Evolutionary conservation across 306 rosid genomes (phyloP).

Genomic region (Pyrus betulifolia): DNA sequence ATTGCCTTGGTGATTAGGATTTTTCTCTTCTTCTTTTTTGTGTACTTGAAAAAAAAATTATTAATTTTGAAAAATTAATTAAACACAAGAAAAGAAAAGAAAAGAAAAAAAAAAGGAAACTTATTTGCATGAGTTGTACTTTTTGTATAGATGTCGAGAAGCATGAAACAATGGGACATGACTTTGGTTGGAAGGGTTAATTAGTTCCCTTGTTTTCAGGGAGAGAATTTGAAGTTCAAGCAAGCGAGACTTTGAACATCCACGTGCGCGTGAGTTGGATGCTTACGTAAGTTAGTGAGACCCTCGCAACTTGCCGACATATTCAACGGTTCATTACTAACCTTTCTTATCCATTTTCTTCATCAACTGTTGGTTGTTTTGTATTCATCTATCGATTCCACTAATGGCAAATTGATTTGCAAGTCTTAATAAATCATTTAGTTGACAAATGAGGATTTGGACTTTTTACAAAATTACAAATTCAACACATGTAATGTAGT

Average conservation of each 20-base stretch:
- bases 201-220: conserved; percentile 9
- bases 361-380: background rate
- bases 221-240: background rate
- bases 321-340: conserved; percentile 19
- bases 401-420: too few species aligned
- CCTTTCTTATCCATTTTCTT: background rate
- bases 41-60: background rate
- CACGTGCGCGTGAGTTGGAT: conserved; percentile 24
- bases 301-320: conserved; percentile 17
- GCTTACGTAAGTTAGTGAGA: background rate
- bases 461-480: too few species aligned
- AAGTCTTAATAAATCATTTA: too few species aligned
- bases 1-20: background rate
- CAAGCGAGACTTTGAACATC: background rate
- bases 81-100: background rate
- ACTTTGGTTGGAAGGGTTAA: conserved; percentile 15
- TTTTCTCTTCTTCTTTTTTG: background rate
- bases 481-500: too few species aligned
- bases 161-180: conserved; percentile 1
- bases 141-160: background rate
- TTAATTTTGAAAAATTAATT: background rate
- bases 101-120: background rate
- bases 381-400: background rate
- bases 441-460: too few species aligned
- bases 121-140: background rate